Conservation (phyloP, 2,329 filamentous ascomycete species). For the Talaromyces sp. region DNA sequence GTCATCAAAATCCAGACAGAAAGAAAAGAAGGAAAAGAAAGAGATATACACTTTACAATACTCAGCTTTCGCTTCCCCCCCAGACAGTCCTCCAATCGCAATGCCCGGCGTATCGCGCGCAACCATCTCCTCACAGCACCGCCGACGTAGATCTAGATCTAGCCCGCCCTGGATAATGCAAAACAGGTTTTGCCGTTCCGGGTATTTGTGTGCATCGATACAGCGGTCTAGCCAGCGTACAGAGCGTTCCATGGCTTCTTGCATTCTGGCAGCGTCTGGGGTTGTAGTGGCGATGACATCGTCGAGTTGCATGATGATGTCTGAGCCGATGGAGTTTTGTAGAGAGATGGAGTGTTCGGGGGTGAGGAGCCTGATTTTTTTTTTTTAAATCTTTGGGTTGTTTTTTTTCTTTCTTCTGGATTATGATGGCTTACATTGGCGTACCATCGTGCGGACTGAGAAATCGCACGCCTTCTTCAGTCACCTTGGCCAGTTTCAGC, state of each 20-base stretch:
- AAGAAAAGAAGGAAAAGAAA: background rate
- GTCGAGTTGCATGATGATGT: constrained; percentile 99
- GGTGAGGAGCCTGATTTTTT: constrained; percentile 68
- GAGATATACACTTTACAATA: constrained; percentile 70
- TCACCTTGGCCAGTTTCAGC: constrained; percentile 86
- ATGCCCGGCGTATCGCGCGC: constrained; percentile 89
- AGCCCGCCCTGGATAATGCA: constrained; percentile 98
- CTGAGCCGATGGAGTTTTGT: constrained; percentile 94
- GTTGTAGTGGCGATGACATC: constrained; percentile 97
- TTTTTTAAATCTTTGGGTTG: background rate
- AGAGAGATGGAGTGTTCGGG: constrained; percentile 95
- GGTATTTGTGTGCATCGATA: constrained; percentile 81
- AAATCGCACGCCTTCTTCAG: constrained; percentile 92
- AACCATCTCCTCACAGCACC: constrained; percentile 86
- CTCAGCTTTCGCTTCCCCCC: constrained; percentile 88
- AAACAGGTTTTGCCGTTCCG: constrained; percentile 83
- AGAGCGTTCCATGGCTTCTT: constrained; percentile 90
- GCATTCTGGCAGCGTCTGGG: constrained; percentile 80
- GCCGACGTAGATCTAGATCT: constrained; percentile 75
- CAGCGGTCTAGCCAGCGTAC: constrained; percentile 95
- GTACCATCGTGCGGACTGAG: constrained; percentile 92
- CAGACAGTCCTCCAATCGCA: constrained; percentile 90
- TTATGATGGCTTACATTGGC: constrained; percentile 61
- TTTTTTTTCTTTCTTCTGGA: background rate
- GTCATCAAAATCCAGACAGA: constrained; percentile 8